Base-by-base conservation (phyloP, 148 eudicot species). In the Rhododendron vialii region DNA sequence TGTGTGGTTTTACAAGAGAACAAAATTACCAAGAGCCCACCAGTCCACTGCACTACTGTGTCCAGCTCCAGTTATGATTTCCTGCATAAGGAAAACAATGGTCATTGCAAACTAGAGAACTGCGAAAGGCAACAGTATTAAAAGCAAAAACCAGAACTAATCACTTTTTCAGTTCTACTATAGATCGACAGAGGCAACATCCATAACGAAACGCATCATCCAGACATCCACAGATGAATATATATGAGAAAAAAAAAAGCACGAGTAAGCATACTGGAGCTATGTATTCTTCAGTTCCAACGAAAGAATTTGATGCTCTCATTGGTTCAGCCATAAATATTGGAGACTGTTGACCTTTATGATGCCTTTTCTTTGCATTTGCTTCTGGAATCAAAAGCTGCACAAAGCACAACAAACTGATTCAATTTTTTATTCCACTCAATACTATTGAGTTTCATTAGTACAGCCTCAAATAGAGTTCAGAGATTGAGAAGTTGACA, bases 31-130 rank as follows among this genome's bases (percentile, higher is more conserved):
- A 86, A 95, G 90, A 78, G 99, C 99, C 99, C 99, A 98, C 99
- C 99, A 98, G 87, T 98, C 99, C 36, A 98, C 98, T 86, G 98
- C 99, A 83, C 99, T 98, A n/a, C 96, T 93, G 86, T 98, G 99
- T 50, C 99, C 99, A 48, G 95, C 93, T 83, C 96, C 99, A 53
- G 94, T 89, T 53, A 98, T 92, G 87, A 95, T 98, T 91, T 98
- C 99, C 99, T 98, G 91, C 86, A 84, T 0, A 78, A 78, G 26
- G 30, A 78, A 38, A 79, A 77, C 76, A 65, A 36, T 15, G 74
- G 73, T 84, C 53, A 53, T 36, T 51, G 7, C 22, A 28, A 48
- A 15, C 35, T 1, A n/a, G 11, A 43, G n/a, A 82, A 14, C 48
- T 73, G 38, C 0, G 41, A 74, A 45, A 38, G 48, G 15, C 3